Conservation (phyloP, 192 early-diverging fungal species). For the Entomortierella chlamydospora region DNA sequence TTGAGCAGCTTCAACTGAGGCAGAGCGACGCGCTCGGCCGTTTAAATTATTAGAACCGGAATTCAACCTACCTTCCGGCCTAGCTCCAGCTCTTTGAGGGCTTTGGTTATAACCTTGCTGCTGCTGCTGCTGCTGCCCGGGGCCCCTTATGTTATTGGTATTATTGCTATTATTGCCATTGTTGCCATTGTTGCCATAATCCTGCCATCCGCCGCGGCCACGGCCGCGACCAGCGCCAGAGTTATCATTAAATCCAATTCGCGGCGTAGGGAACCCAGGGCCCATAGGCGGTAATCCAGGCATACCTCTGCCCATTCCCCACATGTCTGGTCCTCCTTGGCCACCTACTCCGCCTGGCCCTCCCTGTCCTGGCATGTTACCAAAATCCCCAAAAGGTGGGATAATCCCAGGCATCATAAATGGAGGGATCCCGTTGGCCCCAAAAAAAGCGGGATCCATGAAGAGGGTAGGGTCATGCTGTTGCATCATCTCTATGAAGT, state of each 20-base stretch:
- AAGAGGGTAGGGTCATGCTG: conserved; percentile 42
- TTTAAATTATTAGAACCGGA: neutral
- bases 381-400: conserved; percentile 43
- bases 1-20: neutral
- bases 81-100: neutral
- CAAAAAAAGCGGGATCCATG: conserved; percentile 45
- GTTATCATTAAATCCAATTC: conserved; percentile 45
- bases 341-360: conserved; percentile 1
- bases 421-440: conserved; percentile 21
- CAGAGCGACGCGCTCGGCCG: neutral
- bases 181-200: conserved; percentile 5
- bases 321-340: conserved; percentile 27
- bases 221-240: conserved; percentile 29
- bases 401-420: conserved; percentile 51
- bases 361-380: conserved; percentile 22
- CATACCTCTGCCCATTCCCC: conserved; percentile 42
- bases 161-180: neutral
- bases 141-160: too few relatives aligned
- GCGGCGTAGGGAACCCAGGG: conserved; percentile 43
- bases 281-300: conserved; percentile 49
- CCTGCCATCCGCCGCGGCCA: conserved; percentile 38
- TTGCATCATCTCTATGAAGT: conserved; percentile 45
- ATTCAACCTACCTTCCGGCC: neutral
- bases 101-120: conserved; percentile 4
- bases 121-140: conserved; percentile 19